Base-by-base conservation (phyloP, 2,329 filamentous ascomycete genomes). In the Bipolaris bicolor region DNA sequence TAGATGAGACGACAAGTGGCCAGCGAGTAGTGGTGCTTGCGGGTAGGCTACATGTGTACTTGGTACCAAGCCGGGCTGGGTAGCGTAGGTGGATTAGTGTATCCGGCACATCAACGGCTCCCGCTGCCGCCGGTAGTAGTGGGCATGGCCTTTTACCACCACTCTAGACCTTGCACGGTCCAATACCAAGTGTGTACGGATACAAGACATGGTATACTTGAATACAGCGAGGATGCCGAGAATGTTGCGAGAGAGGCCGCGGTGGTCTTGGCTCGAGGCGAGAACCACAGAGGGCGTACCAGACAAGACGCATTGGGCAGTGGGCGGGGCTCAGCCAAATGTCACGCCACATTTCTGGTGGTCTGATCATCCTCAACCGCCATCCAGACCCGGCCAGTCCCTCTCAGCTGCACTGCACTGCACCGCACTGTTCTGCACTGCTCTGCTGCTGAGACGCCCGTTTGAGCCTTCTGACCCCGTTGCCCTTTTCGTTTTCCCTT, bases 301-400 rank as follows among this genome's bases (percentile, higher is more conserved):
- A 31, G 51, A 20, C 41, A 50, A 48, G 55, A 52, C 40, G 55
- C 40, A 52, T 51, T 44, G 55, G 54, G 60, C 33, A 56, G 39
- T 53, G 55, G 39, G 54, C 56, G 63, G 61, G 53, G 16, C 55
- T 29, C 43, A 49, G 53, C 46, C 40, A 63, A 66, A 70, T 67
- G 58, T 74, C 72, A 74, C 71, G 70, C 72, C 72, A 74, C 69
- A 55, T 39, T 49, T 36, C 51, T 53, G 60, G 70, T 74, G 72
- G 72, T 65, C 66, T 74, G 72, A 74, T 71, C 49, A 37, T 71
- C 20, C 20, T 20, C 49, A 43, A 51, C 56, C 40, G 33, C 43
- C 54, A 51, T 51, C 56, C 39, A 44, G 52, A 40, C 52, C 52
- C 46, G 52, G 51, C 11, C 61, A 48, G 49, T 37, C 55, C 55